These are phyloP conservation scores for Megacollybia marginata DNA, from an alignment of 768 basidiomycete genomes.

Conservation along the genomic window DNA sequence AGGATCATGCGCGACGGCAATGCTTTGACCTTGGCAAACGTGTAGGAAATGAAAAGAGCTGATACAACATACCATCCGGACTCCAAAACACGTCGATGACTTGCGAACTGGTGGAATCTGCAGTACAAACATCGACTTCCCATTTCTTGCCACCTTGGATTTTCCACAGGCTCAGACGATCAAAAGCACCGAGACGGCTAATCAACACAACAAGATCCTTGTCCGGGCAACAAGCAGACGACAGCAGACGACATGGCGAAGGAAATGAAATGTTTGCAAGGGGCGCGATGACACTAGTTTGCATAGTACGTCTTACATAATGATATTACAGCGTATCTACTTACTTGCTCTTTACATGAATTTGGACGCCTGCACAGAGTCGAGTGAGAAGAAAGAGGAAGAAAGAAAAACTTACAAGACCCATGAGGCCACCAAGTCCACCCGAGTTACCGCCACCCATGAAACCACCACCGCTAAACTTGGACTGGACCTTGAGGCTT, in stretches of 20 bases:
- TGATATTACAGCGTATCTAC: neutral
- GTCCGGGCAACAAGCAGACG: conserved; percentile 75
- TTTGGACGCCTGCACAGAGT: conserved; percentile 19
- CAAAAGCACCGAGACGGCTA: conserved; percentile 58
- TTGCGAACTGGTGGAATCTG: conserved; percentile 36
- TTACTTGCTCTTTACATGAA: conserved; percentile 13
- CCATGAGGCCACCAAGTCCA: conserved; percentile 53
- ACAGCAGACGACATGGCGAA: conserved; percentile 47
- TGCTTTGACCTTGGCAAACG: conserved; percentile 46
- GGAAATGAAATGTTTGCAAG: conserved; percentile 53
- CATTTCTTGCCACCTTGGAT: conserved; percentile 74
- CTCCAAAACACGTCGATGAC: conserved; percentile 70
- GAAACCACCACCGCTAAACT: conserved; percentile 27
- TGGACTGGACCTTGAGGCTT: too few species aligned
- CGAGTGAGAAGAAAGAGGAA: neutral
- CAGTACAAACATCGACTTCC: conserved; percentile 61
- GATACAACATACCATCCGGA: conserved; percentile 55
- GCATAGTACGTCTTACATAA: conserved; percentile 19
- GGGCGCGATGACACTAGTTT: conserved; percentile 42
- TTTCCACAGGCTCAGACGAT: conserved; percentile 74
- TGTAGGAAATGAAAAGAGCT: conserved; percentile 1
- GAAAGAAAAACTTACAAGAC: conserved; percentile 42
- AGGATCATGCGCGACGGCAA: conserved; percentile 68
- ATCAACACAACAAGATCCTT: conserved; percentile 72
- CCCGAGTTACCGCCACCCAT: conserved; percentile 64